A percentile compares a stretch with the other conserved stretches of the same genome.
Evolutionary conservation across 352 stramenopile genomes (phyloP).

Genomic region (Phytophthora pinifolia): DNA sequence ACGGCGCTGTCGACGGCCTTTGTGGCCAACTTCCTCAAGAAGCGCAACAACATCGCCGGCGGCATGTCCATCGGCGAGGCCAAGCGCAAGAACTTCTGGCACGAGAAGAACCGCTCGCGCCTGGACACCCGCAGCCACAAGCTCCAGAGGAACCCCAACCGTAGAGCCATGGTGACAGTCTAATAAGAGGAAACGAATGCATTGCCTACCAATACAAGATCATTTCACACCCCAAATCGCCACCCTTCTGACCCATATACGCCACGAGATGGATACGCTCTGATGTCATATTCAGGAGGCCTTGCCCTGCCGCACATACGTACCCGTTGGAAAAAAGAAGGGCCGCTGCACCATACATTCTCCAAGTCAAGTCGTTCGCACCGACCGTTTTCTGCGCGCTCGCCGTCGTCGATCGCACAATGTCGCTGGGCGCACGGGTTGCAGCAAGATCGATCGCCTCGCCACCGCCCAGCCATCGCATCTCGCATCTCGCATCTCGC

Average conservation of each 20-base stretch:
- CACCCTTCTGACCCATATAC: no score
- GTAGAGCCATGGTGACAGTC: slow-evolving; percentile 71
- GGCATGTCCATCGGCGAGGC: slow-evolving; percentile 73
- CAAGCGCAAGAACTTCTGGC: slow-evolving; percentile 68
- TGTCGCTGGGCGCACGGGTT: slow-evolving; percentile 32
- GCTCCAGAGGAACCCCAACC: slow-evolving; percentile 83
- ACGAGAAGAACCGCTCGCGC: slow-evolving; percentile 79
- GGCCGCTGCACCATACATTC: slow-evolving; percentile 3
- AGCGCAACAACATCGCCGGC: slow-evolving; percentile 80
- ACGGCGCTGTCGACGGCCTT: slow-evolving; percentile 77
- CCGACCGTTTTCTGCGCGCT: not conserved
- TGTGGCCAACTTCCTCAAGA: slow-evolving; percentile 78
- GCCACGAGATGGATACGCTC: slow-evolving; percentile 4
- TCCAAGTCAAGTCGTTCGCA: slow-evolving; percentile 5
- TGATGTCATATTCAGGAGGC: slow-evolving; percentile 33
- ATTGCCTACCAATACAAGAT: slow-evolving; percentile 15
- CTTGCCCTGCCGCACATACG: slow-evolving; percentile 20
- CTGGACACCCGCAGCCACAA: slow-evolving; percentile 86
- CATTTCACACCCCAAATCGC: no score
- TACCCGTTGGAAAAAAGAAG: slow-evolving; percentile 8
- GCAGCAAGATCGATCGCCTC: slow-evolving; percentile 25
- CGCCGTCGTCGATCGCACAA: slow-evolving; percentile 23
- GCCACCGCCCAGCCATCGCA: no score
- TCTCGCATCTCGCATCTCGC: slow-evolving; percentile 28
- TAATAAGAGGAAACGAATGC: slow-evolving; percentile 44